Evolutionary conservation across 2,329 filamentous ascomycete genomes (phyloP).

Genomic region (Purpureocillium lavendulum): DNA sequence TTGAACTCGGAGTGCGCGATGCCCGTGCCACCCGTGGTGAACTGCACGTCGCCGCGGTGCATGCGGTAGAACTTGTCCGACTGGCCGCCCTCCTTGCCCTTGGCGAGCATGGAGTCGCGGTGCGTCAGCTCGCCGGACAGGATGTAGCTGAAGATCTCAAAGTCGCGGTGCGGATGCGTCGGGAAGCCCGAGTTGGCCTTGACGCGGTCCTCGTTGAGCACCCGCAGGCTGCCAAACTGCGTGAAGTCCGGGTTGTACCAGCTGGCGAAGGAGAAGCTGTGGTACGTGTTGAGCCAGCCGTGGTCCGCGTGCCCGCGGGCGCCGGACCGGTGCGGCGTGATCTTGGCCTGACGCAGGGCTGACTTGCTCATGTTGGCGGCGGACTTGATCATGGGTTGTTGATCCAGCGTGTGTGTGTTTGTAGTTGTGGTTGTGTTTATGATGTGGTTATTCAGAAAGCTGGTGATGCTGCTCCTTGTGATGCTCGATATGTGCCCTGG

Average conservation of each 20-base stretch:
- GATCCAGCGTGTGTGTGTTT: constrained; percentile 1
- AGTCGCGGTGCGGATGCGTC: constrained; percentile 76
- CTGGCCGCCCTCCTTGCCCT: constrained; percentile 49
- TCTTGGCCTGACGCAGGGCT: constrained; percentile 55
- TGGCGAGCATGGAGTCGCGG: constrained; percentile 75
- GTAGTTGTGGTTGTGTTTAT: constrained; percentile 1
- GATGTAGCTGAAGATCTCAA: constrained; percentile 86
- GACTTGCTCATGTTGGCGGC: constrained; percentile 50
- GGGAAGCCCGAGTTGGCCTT: constrained; percentile 68
- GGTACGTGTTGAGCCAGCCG: constrained; percentile 81
- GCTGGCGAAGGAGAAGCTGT: constrained; percentile 76
- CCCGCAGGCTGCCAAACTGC: constrained; percentile 67
- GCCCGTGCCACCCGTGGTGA: constrained; percentile 77
- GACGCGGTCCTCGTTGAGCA: constrained; percentile 85
- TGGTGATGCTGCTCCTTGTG: constrained; percentile 7
- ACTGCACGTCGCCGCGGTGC: constrained; percentile 76
- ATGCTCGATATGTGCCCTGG: constrained; percentile 8
- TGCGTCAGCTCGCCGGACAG: constrained; percentile 81
- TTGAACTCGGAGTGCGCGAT: constrained; percentile 80
- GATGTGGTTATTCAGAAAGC: neutral
- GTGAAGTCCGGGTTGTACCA: constrained; percentile 60
- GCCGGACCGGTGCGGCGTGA: constrained; percentile 64
- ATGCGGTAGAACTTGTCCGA: constrained; percentile 62
- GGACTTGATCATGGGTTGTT: constrained; percentile 24
- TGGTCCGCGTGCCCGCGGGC: constrained; percentile 71